Percentiles rank a stretch among this genome's conserved stretches.
phyloP scores from a whole-genome alignment of 2,329 filamentous ascomycete species.

The Penicillium thymicola region DNA sequence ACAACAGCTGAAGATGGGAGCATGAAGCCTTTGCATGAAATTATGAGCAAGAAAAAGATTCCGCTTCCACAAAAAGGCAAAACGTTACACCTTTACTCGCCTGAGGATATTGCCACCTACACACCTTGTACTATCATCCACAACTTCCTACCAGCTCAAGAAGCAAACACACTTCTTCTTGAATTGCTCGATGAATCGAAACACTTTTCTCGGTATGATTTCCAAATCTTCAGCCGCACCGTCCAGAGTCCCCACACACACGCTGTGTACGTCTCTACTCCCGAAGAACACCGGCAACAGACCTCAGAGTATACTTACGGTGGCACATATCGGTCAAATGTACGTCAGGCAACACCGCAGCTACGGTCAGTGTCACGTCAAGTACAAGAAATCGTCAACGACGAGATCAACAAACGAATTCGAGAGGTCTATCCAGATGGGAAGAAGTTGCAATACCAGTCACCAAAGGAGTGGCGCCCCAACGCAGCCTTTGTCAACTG shows the following conservation, averaged over 20 bases:
- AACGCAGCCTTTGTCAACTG: conserved; percentile 96
- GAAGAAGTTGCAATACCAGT: conserved; percentile 74
- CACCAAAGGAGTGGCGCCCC: conserved; percentile 68
- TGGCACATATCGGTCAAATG: conserved; percentile 69
- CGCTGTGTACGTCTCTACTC: conserved; percentile 75
- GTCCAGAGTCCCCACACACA: conserved; percentile 83
- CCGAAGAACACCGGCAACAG: conserved; percentile 66
- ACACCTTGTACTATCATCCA: conserved; percentile 91
- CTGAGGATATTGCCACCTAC: conserved; percentile 73
- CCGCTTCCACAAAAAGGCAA: conserved; percentile 69
- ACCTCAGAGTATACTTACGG: conserved; percentile 84
- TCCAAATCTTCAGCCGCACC: conserved; percentile 84
- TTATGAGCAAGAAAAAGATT: not conserved
- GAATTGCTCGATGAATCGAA: conserved; percentile 73
- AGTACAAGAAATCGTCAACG: conserved; percentile 74
- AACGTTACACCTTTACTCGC: conserved; percentile 79
- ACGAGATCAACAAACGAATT: conserved; percentile 70
- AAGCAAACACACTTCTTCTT: conserved; percentile 69
- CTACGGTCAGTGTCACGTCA: conserved; percentile 66
- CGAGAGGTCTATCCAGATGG: conserved; percentile 63
- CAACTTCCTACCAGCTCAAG: conserved; percentile 72
- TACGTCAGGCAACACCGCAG: conserved; percentile 71
- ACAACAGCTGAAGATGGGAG: conserved; percentile 39
- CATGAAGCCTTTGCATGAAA: conserved; percentile 19
- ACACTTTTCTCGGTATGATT: conserved; percentile 67